Evolutionary conservation across 495 filamentous ascomycete species (phyloP).

Genomic region (Penicillium coffeae): DNA sequence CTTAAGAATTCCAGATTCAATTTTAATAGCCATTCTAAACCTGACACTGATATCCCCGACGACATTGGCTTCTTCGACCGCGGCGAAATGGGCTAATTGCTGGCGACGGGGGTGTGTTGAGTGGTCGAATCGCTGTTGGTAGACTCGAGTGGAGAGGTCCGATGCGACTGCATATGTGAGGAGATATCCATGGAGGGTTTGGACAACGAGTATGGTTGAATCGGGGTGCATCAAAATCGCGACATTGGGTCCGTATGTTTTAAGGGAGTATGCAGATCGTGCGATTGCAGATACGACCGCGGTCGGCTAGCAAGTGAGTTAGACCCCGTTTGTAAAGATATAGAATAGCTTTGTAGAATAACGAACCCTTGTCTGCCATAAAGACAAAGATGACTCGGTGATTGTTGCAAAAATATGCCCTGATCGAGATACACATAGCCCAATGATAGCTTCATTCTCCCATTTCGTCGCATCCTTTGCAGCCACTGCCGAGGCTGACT

Average conservation of each 20-base stretch:
- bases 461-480: constrained; percentile 29
- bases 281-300: constrained; percentile 81
- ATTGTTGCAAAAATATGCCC: constrained; percentile 89
- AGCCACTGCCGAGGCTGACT: constrained; percentile 11
- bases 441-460: constrained; percentile 61
- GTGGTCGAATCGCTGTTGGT: constrained; percentile 71
- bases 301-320: constrained; percentile 65
- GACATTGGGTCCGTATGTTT: constrained; percentile 79
- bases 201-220: constrained; percentile 85
- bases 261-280: constrained; percentile 72
- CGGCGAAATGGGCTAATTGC: constrained; percentile 60
- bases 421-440: constrained; percentile 71
- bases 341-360: constrained; percentile 4
- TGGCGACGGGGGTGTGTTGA: constrained; percentile 68
- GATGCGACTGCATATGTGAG: constrained; percentile 93
- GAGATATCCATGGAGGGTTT: constrained; percentile 80
- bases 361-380: constrained; percentile 93
- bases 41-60: constrained; percentile 82
- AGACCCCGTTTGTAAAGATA: constrained; percentile 12
- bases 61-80: constrained; percentile 65
- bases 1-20: constrained; percentile 87
- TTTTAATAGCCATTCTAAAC: constrained; percentile 97
- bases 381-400: constrained; percentile 71
- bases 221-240: constrained; percentile 86
- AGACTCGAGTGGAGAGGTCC: constrained; percentile 77